Conservation (phyloP, 805 yeast species). For the Kluyveromyces starmeri region DNA sequence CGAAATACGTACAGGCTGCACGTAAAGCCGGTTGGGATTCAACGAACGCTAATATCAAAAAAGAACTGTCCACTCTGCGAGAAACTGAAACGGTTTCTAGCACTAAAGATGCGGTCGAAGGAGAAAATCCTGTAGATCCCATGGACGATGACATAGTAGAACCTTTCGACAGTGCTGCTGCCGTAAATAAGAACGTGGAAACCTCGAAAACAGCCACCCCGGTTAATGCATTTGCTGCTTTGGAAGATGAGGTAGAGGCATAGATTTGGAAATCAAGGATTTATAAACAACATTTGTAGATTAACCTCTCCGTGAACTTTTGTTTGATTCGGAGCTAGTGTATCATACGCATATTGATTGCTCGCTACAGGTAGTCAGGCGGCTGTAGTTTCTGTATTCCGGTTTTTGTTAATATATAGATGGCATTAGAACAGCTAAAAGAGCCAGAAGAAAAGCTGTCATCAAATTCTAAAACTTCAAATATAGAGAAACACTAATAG, state of each 20-base stretch:
- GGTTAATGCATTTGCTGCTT: slow-evolving; percentile 24
- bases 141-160: slow-evolving; percentile 16
- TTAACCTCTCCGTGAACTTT: no score
- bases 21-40: slow-evolving; percentile 70
- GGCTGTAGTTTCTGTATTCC: no score
- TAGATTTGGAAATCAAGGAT: no score
- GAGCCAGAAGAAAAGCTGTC: no score
- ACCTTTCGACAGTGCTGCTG: slow-evolving; percentile 1
- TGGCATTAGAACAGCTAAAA: no score
- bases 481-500: no score
- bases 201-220: not conserved
- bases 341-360: no score
- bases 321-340: no score
- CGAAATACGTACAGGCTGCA: slow-evolving; percentile 49
- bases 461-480: no score
- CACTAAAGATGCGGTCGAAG: slow-evolving; percentile 6
- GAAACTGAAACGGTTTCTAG: slow-evolving; percentile 5
- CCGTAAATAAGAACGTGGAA: not conserved
- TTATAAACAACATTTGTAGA: no score
- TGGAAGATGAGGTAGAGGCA: slow-evolving; percentile 29
- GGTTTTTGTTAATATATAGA: no score
- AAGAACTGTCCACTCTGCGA: slow-evolving; percentile 15
- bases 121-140: slow-evolving; percentile 12
- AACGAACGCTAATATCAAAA: slow-evolving; percentile 44
- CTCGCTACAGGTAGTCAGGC: no score